Conservation (phyloP, 1,139 yeast species). For the Saccharomyces hybrid region DNA sequence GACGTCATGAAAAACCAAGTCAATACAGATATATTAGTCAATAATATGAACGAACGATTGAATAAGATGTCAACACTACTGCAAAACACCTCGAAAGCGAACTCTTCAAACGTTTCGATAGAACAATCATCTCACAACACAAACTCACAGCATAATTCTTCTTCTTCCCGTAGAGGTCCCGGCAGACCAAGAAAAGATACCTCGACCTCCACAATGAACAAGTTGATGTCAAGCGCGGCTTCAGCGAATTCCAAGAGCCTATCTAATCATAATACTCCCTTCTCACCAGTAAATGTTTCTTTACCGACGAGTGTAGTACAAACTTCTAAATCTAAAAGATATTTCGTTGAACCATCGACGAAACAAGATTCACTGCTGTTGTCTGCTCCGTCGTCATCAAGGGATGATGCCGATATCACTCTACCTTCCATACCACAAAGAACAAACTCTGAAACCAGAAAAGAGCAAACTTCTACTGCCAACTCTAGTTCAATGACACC, state of each 20-base stretch:
- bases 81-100: conserved; percentile 1
- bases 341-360: conserved; percentile 35
- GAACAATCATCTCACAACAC: not conserved
- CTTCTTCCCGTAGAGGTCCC: conserved; percentile 25
- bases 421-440: conserved; percentile 1
- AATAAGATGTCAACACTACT: conserved; percentile 11
- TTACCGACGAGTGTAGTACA: conserved; percentile 27
- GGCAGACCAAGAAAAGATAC: conserved; percentile 31
- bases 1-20: conserved; percentile 31
- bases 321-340: conserved; percentile 27
- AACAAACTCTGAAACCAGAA: conserved; percentile 2
- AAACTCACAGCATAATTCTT: conserved; percentile 3
- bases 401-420: not conserved
- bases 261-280: not conserved
- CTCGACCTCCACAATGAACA: conserved; percentile 4
- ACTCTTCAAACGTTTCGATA: not conserved
- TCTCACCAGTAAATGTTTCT: conserved; percentile 12
- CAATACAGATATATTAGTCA: conserved; percentile 31
- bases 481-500: not conserved
- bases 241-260: not conserved
- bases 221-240: conserved; percentile 3
- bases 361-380: conserved; percentile 5
- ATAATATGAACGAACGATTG: conserved; percentile 22
- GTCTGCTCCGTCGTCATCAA: not conserved
- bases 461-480: not conserved